These are phyloP conservation scores for Hirsutella thompsonii DNA, from an alignment of 2,329 filamentous ascomycete genomes.

Conservation along the genomic window DNA sequence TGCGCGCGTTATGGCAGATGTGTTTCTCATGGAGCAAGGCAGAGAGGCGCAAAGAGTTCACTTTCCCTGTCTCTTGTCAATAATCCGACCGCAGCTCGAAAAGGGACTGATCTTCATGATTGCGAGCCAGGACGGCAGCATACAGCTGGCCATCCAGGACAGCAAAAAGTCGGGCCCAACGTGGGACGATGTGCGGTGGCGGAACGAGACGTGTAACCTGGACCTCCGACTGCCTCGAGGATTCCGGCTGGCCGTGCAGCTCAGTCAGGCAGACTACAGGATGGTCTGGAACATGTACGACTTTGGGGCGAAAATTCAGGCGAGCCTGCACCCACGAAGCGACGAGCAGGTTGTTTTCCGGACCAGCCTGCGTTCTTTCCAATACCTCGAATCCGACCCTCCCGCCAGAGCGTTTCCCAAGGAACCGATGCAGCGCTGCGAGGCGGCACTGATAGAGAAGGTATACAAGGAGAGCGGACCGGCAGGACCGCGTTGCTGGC, in stretches of 20 bases:
- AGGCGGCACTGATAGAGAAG: conserved; percentile 64
- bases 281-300: conserved; percentile 75
- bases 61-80: conserved; percentile 64
- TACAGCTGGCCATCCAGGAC: conserved; percentile 62
- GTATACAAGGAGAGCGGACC: conserved; percentile 56
- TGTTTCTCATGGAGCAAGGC: conserved; percentile 61
- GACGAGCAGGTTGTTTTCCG: conserved; percentile 62
- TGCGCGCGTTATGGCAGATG: conserved; percentile 62
- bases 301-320: conserved; percentile 65
- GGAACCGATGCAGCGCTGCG: conserved; percentile 59
- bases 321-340: conserved; percentile 51
- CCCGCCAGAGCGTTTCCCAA: conserved; percentile 61
- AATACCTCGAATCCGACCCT: conserved; percentile 66
- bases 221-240: conserved; percentile 62
- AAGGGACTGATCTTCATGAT: conserved; percentile 60
- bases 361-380: conserved; percentile 57
- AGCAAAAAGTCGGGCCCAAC: conserved; percentile 55
- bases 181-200: conserved; percentile 78
- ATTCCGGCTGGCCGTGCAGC: conserved; percentile 58
- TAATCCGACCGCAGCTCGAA: conserved; percentile 57
- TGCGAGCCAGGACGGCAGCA: conserved; percentile 64
- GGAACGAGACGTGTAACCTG: conserved; percentile 50
- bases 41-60: conserved; percentile 53
- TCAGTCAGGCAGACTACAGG: conserved; percentile 65
- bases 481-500: conserved; percentile 56